Conservation (phyloP, 257 asterid species). For the Ophiorrhiza pumila region DNA sequence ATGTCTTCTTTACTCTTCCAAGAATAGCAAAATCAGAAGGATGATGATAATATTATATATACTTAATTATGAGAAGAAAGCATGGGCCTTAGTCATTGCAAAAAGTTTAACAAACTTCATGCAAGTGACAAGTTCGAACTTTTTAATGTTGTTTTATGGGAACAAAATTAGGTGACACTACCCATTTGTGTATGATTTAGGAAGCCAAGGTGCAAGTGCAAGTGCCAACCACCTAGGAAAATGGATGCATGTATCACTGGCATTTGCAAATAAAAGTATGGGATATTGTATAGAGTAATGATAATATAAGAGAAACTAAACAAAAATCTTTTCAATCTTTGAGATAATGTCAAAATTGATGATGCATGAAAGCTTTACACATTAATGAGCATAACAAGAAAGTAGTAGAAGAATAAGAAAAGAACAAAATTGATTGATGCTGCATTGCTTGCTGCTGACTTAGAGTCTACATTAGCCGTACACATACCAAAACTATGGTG, state of each 20-base stretch:
- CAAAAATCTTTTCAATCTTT: not conserved
- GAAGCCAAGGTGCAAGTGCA: too few relatives aligned
- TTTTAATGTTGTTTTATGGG: not conserved
- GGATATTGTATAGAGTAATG: not conserved
- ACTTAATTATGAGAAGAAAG: not conserved
- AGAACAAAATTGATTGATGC: not conserved
- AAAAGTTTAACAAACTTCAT: not conserved
- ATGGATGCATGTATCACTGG: not conserved
- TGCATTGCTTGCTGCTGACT: not conserved
- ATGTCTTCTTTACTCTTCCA: not conserved
- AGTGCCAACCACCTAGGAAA: not conserved
- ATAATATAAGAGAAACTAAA: not conserved
- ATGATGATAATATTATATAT: not conserved
- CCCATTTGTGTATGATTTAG: not conserved
- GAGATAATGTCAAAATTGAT: not conserved
- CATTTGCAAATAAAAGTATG: not conserved
- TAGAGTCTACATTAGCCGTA: not conserved
- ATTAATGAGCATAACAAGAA: not conserved
- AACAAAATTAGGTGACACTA: slow-evolving; percentile 3
- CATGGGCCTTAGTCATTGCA: not conserved
- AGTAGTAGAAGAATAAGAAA: not conserved
- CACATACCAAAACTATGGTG: not conserved
- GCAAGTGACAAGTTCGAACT: not conserved
- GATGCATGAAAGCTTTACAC: not conserved
- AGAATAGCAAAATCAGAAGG: not conserved